A percentile compares a stretch with the other conserved stretches of the same genome.
These are phyloP conservation scores for Mycena rebaudengoi DNA, from an alignment of 768 basidiomycete genomes.

Conservation along the genomic window DNA sequence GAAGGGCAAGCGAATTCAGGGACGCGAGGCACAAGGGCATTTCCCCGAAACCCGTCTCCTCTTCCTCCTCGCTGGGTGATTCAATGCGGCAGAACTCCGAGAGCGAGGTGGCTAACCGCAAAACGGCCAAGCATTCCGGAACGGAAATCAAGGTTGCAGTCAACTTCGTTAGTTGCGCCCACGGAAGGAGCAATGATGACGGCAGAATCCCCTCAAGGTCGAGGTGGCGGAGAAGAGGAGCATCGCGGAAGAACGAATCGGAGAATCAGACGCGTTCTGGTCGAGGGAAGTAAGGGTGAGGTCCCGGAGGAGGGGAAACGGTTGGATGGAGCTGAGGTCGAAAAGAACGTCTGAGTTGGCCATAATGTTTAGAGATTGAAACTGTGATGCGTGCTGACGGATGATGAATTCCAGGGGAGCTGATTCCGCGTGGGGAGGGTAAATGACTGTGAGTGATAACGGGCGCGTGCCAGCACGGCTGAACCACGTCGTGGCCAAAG, in stretches of 20 bases:
- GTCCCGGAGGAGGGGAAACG: neutral
- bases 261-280: neutral
- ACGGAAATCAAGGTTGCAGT: neutral
- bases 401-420: neutral
- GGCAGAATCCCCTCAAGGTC: neutral
- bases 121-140: neutral
- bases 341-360: neutral
- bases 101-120: conserved; percentile 10
- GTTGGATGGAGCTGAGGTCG: neutral
- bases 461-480: conserved; percentile 15
- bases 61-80: neutral
- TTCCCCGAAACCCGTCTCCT: neutral
- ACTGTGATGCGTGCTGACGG: neutral
- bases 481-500: conserved; percentile 1
- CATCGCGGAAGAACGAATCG: neutral
- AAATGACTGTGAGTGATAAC: neutral
- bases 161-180: conserved; percentile 6
- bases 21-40: neutral
- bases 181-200: neutral
- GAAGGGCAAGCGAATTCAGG: conserved; percentile 1
- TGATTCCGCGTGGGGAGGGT: neutral
- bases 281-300: neutral
- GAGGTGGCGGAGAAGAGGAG: conserved; percentile 7
- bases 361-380: conserved; percentile 6
- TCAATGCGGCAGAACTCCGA: neutral